A percentile compares a stretch with the other conserved stretches of the same genome.
These are phyloP conservation scores for Discostella pseudostelligera DNA, from an alignment of 108 stramenopile genomes.

Conservation along the genomic window DNA sequence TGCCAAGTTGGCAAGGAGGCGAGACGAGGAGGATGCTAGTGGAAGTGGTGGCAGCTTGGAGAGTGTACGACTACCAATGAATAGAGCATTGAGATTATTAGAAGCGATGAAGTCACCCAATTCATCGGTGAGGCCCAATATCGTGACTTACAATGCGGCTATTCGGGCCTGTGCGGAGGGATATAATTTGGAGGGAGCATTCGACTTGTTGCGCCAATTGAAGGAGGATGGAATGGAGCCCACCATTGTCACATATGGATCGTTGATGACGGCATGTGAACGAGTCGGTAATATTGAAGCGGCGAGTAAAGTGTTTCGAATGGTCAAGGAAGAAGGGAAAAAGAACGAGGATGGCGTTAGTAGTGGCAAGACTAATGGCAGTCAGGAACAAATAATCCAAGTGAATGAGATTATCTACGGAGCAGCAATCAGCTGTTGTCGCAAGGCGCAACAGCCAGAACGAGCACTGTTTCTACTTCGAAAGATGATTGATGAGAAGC, in stretches of 20 bases:
- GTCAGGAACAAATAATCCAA: conserved; percentile 18
- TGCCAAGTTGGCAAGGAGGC: conserved; percentile 38
- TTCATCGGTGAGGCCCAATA: conserved; percentile 65
- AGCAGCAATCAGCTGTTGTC: conserved; percentile 78
- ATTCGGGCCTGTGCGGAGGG: conserved; percentile 84
- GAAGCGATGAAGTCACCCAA: conserved; percentile 58
- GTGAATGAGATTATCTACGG: conserved; percentile 84
- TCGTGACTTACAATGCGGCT: conserved; percentile 82
- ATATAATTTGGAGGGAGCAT: conserved; percentile 60
- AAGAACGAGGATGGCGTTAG: not conserved
- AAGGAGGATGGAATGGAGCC: conserved; percentile 58
- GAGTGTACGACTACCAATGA: conserved; percentile 43
- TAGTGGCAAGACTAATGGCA: conserved; percentile 22
- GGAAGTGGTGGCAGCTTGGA: not conserved
- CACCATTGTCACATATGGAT: conserved; percentile 74
- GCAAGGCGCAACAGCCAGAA: conserved; percentile 67
- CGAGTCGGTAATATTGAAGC: conserved; percentile 62
- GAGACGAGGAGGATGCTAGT: conserved; percentile 19
- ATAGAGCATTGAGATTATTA: conserved; percentile 66
- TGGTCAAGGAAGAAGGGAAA: conserved; percentile 52
- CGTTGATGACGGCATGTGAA: conserved; percentile 84
- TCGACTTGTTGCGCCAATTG: conserved; percentile 55
- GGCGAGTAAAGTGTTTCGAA: conserved; percentile 62
- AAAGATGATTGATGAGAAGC: conserved; percentile 74
- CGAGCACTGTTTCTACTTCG: conserved; percentile 60